Conservation (phyloP, 2,329 filamentous ascomycete genomes). For the Ophiocordyceps robertsii region DNA sequence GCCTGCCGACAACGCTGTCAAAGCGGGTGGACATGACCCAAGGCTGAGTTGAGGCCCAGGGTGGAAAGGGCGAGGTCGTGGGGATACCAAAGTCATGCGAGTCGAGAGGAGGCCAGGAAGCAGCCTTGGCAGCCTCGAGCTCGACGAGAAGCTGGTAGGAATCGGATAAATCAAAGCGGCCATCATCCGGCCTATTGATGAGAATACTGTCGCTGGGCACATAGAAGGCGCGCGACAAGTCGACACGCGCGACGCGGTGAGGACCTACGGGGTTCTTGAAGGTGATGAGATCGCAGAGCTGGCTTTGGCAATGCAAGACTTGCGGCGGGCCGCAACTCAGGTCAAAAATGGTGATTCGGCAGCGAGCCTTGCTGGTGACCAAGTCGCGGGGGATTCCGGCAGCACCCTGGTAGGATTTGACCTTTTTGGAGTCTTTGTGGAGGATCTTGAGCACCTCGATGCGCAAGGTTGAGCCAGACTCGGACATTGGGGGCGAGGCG, state of each 20-base stretch:
- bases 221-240: conserved; percentile 34
- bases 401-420: conserved; percentile 14
- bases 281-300: conserved; percentile 37
- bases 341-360: conserved; percentile 24
- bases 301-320: conserved; percentile 38
- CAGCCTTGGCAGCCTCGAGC: conserved; percentile 34
- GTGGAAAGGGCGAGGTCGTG: conserved; percentile 5
- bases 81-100: conserved; percentile 17
- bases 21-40: conserved; percentile 29
- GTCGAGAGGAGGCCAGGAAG: conserved; percentile 38
- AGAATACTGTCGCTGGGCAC: conserved; percentile 38
- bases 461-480: conserved; percentile 29
- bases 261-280: conserved; percentile 33
- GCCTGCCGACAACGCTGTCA: conserved; percentile 25
- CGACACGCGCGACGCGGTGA: conserved; percentile 32
- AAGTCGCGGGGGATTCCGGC: conserved; percentile 14
- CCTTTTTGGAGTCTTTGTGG: conserved; percentile 31
- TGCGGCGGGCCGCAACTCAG: conserved; percentile 20
- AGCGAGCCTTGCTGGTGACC: conserved; percentile 19
- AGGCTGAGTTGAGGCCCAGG: conserved; percentile 10
- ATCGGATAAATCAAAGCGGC: conserved; percentile 32
- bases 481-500: conserved; percentile 14
- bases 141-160: conserved; percentile 37
- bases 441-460: conserved; percentile 39
- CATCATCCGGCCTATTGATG: conserved; percentile 32